Evolutionary conservation across 208 protist species (phyloP), one percentile per base, ranked within the genome.

Genomic region (Sergeia podlipaevii): DNA sequence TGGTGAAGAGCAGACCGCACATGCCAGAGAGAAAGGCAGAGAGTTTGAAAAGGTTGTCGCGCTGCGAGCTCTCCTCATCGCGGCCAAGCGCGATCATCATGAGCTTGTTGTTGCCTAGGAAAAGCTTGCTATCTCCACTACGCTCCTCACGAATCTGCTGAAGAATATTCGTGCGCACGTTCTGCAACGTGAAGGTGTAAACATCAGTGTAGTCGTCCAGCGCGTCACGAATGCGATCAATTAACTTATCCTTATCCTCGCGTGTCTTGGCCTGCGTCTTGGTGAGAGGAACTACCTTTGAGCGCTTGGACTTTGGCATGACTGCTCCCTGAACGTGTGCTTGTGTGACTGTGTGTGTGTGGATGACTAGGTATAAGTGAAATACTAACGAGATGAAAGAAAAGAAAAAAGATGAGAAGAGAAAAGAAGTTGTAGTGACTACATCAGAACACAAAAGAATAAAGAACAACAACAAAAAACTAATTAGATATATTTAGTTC

Each of bases 41-140:
- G 13, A 98, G 41, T 59, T 96, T 96, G 77, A 96, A 75, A n/a
- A 97, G 58, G 66, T 96, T 94, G 8, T 74, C 48, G 21, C 53
- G 49, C 54, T 85, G 70, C 44, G 84, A 86, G 37, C 77, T 89
- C 53, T 87, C 87, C 59, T 83, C 67, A 20, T 88, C 85, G 2
- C 76, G 66, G 18, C 96, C 96, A 29, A 98, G 60, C 3, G 93
- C 93, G 54, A 97, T 77, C 62, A 76, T 74, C 82, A 98, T 97
- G 29, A 98, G 66, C 50, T 95, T 93, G 70, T 98, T 98, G 70
- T 96, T 97, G 36, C 96, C 96, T 11, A 97, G 70, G 56, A 97
- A 97, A 29, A 98, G 67, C 24, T 83, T 69, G 61, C 84, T 92
- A 58, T 92, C 81, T n/a, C 6, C 71, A 11, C 41, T 72, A n/a